Base-by-base conservation (phyloP, 768 basidiomycete species). In the Arthromyces matolae region DNA sequence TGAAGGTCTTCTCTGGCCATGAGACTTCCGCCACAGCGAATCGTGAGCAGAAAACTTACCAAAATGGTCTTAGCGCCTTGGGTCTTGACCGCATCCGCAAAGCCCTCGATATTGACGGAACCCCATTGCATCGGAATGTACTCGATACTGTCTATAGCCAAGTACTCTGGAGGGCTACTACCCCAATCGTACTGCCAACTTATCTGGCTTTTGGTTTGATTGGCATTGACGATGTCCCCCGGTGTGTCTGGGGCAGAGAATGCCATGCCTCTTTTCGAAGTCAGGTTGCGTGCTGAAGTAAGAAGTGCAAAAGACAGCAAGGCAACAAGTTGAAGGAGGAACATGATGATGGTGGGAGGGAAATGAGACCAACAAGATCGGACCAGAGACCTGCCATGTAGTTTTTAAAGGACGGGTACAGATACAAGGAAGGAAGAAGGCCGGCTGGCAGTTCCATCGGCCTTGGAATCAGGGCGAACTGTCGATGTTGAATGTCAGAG, bases 101-200 rank as follows among this genome's bases (percentile, higher is more conserved):
- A 70, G 9, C 58, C 60, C 32, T 75, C 66, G 22, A 70, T 70
- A 24, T 63, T 60, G 3, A 56, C 69, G 18, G 68, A 66, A 3
- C 77, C 75, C 76, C 76, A 78, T 58, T 79, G 77, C 77, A 79
- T 77, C 0, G 77, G 77, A 24, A 79, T 62, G 45, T 74, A 79
- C 14, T 70, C 66, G 47, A 79, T 64, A 29, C 69, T 69, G 2
- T 72, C 72, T 18, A 67, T 61, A 1, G 65, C 71, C 23, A 79
- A 57, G 53, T 74, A 71, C 18, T 57, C 61, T n/a, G 75, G 71
- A 8, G 72, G 72, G 19, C 64, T 54, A 36, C 66, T 68, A 3
- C 72, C 71, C 89, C 77, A 78, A 57, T 76, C 71, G 52, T 78
- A 89, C 16, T 81, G 54, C 76, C 76, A 78, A 31, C 64, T 69